Evolutionary conservation across 495 filamentous ascomycete species (phyloP).

Genomic region (Hyaloscypha hepaticicola): DNA sequence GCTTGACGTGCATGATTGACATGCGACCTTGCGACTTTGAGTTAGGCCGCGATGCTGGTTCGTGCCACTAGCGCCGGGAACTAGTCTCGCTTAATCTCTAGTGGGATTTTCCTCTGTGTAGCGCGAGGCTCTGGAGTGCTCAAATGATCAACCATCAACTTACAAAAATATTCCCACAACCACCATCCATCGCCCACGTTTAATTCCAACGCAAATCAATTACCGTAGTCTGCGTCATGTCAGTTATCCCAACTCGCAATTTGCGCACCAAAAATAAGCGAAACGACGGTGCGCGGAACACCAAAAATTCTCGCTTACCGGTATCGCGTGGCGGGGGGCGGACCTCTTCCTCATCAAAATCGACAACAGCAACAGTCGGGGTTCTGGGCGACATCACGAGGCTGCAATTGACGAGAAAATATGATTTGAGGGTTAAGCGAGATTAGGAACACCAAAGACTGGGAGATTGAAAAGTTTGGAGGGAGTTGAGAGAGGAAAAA

Average conservation of each 20-base stretch:
- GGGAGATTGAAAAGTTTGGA: constrained; percentile 3
- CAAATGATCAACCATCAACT: constrained; percentile 1
- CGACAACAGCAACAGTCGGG: neutral
- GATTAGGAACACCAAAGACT: neutral
- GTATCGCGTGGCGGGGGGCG: neutral
- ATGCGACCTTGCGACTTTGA: too few relatives aligned
- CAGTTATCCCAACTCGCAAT: constrained; percentile 4
- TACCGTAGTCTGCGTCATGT: constrained; percentile 1
- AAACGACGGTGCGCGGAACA: neutral
- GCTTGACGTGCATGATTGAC: too few relatives aligned
- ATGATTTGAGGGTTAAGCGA: constrained; percentile 3
- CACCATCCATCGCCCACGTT: neutral
- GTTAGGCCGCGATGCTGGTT: neutral
- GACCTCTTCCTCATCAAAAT: neutral
- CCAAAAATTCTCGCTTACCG: constrained; percentile 7
- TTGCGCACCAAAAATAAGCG: neutral
- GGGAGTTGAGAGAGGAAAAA: neutral
- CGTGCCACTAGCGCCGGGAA: neutral
- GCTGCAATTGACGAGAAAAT: neutral
- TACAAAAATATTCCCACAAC: constrained; percentile 7
- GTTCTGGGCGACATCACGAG: constrained; percentile 2
- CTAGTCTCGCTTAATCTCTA: neutral
- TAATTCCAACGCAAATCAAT: neutral
- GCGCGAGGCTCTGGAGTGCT: too few relatives aligned
- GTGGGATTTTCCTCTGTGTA: neutral